A percentile compares a stretch with the other conserved stretches of the same genome.
Conservation (phyloP, 2,329 filamentous ascomycete genomes). For the Plenodomus lindquistii region DNA sequence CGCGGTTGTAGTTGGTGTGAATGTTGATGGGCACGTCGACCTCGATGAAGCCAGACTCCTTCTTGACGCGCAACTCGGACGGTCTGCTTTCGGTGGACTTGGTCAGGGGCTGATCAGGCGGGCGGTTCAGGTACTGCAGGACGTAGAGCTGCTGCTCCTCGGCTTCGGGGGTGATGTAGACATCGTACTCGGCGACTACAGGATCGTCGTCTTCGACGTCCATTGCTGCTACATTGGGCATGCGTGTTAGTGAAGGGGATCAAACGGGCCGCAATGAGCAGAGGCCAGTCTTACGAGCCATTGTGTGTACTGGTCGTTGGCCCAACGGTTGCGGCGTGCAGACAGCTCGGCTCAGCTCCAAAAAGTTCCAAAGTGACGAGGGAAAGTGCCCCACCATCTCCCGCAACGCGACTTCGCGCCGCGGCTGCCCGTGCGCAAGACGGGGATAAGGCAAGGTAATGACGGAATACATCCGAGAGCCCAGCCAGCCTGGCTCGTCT, state of each 20-base stretch:
- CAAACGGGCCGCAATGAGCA: constrained; percentile 1
- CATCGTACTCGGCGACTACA: constrained; percentile 67
- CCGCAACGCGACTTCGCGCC: constrained; percentile 24
- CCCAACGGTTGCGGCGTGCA: background rate
- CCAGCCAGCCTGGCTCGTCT: constrained; percentile 1
- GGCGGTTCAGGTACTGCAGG: constrained; percentile 85
- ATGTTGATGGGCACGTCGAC: constrained; percentile 79
- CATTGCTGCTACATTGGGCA: constrained; percentile 16
- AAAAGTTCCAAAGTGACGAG: constrained; percentile 24
- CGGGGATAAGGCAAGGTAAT: constrained; percentile 24
- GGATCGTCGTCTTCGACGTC: constrained; percentile 51
- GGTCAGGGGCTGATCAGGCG: constrained; percentile 65
- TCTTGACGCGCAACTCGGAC: constrained; percentile 79
- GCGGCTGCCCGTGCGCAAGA: constrained; percentile 20
- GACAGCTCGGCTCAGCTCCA: constrained; percentile 5
- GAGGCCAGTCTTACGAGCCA: constrained; percentile 31
- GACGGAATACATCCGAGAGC: constrained; percentile 35
- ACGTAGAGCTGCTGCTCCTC: constrained; percentile 61
- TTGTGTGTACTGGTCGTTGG: constrained; percentile 12
- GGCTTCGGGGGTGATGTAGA: constrained; percentile 82
- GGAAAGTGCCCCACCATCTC: constrained; percentile 12
- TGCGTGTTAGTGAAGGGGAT: constrained; percentile 5
- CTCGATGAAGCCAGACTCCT: constrained; percentile 80
- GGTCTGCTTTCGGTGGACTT: constrained; percentile 59
- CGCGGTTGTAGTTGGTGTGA: constrained; percentile 78